phyloP scores from a whole-genome alignment of 305 asterid species.

The Fraxinus dipetala region DNA sequence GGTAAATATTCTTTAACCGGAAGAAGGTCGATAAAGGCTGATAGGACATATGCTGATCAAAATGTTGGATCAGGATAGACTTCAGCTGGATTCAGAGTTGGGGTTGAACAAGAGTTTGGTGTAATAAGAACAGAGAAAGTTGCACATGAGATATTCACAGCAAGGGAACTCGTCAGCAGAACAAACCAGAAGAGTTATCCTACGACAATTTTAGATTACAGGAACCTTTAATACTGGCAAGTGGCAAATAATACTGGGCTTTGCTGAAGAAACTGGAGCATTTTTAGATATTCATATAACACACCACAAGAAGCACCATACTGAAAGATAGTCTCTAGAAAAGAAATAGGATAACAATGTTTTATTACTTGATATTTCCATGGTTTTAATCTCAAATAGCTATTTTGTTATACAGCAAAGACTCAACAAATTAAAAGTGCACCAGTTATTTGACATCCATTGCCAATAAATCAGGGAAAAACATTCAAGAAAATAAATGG shows the following conservation, averaged over 20 bases:
- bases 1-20: slow-evolving; percentile 14
- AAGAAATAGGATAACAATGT: not conserved
- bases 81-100: slow-evolving; percentile 6
- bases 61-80: slow-evolving; percentile 11
- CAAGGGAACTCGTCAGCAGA: not conserved
- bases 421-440: not conserved
- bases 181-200: slow-evolving; percentile 7
- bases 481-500: slow-evolving; percentile 11
- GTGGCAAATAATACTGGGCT: not conserved
- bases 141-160: not conserved
- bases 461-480: not conserved
- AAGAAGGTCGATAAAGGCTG: slow-evolving; percentile 7
- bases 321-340: not conserved
- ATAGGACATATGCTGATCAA: slow-evolving; percentile 17
- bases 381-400: slow-evolving; percentile 8
- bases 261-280: slow-evolving; percentile 11
- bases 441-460: slow-evolving; percentile 5
- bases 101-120: slow-evolving; percentile 1
- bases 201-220: slow-evolving; percentile 19
- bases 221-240: not conserved
- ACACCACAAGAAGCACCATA: not conserved
- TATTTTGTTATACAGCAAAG: slow-evolving; percentile 13
- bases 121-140: slow-evolving; percentile 2
- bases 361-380: slow-evolving; percentile 8
- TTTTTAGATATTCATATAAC: slow-evolving; percentile 3